These are phyloP conservation scores for Juncus effusus DNA, from an alignment of 176 grass and related monocot genomes.

Conservation along the genomic window DNA sequence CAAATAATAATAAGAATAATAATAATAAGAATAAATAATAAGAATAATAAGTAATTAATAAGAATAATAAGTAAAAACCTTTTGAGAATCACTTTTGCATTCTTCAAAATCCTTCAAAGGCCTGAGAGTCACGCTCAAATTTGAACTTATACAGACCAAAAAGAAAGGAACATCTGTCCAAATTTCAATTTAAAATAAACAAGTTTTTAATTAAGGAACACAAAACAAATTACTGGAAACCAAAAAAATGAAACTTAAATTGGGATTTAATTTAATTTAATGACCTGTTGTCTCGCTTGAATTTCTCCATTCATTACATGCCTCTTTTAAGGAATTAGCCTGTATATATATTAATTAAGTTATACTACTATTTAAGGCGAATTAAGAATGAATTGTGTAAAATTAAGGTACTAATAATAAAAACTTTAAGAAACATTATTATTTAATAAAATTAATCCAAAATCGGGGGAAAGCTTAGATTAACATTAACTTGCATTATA, in stretches of 20 bases:
- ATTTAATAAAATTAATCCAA: too few relatives aligned
- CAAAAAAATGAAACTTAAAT: too few relatives aligned
- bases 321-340: constrained; percentile 47
- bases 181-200: neutral
- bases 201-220: constrained; percentile 1
- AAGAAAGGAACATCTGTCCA: constrained; percentile 68
- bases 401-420: too few relatives aligned
- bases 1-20: too few relatives aligned
- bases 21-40: too few relatives aligned
- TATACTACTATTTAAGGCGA: too few relatives aligned
- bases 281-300: constrained; percentile 76
- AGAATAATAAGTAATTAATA: neutral
- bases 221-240: neutral
- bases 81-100: constrained; percentile 25
- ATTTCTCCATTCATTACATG: constrained; percentile 55
- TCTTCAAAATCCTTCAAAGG: constrained; percentile 70
- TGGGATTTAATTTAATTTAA: neutral
- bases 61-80: neutral
- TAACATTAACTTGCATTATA: too few relatives aligned
- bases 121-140: constrained; percentile 49
- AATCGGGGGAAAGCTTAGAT: too few relatives aligned
- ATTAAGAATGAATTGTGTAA: too few relatives aligned
- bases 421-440: too few relatives aligned
- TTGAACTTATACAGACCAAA: constrained; percentile 48
- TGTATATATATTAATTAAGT: constrained; percentile 18